These are phyloP conservation scores for Elsinoe arachidis DNA, from an alignment of 2,329 filamentous ascomycete genomes.

Conservation along the genomic window DNA sequence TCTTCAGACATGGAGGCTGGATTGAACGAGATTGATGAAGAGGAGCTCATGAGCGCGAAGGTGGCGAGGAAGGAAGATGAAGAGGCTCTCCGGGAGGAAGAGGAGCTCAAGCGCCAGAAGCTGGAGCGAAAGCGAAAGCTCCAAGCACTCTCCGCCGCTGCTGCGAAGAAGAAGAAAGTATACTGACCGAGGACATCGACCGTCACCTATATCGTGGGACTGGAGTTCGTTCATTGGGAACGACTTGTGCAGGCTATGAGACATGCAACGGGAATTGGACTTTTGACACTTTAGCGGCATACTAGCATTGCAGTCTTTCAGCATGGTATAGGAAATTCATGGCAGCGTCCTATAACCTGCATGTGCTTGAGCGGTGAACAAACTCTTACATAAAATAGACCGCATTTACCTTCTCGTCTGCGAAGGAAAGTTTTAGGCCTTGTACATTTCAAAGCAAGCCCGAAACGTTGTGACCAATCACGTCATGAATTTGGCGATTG, in stretches of 20 bases:
- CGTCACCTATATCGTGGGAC: neutral
- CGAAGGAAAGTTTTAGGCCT: neutral
- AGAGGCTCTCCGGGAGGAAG: constrained; percentile 55
- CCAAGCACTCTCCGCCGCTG: constrained; percentile 26
- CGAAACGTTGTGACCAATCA: constrained; percentile 1
- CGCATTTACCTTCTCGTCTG: neutral
- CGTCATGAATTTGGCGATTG: constrained; percentile 4
- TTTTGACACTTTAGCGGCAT: constrained; percentile 7
- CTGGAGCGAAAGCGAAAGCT: constrained; percentile 41
- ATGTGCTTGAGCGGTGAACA: neutral
- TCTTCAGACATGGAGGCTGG: constrained; percentile 76
- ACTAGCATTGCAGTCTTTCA: neutral
- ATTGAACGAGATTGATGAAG: constrained; percentile 61
- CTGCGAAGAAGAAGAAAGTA: constrained; percentile 25
- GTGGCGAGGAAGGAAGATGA: constrained; percentile 60
- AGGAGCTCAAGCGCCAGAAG: constrained; percentile 53
- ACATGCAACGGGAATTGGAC: neutral
- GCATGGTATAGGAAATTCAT: neutral
- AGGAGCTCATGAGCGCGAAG: constrained; percentile 56
- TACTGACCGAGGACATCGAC: constrained; percentile 4
- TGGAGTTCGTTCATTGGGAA: neutral
- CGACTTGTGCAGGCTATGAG: neutral
- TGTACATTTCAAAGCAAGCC: constrained; percentile 6
- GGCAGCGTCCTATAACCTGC: neutral
- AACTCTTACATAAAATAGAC: neutral